A percentile compares a stretch with the other conserved stretches of the same genome.
Conservation (phyloP, 2,329 filamentous ascomycete genomes). For the Plectosphaerella plurivora region DNA sequence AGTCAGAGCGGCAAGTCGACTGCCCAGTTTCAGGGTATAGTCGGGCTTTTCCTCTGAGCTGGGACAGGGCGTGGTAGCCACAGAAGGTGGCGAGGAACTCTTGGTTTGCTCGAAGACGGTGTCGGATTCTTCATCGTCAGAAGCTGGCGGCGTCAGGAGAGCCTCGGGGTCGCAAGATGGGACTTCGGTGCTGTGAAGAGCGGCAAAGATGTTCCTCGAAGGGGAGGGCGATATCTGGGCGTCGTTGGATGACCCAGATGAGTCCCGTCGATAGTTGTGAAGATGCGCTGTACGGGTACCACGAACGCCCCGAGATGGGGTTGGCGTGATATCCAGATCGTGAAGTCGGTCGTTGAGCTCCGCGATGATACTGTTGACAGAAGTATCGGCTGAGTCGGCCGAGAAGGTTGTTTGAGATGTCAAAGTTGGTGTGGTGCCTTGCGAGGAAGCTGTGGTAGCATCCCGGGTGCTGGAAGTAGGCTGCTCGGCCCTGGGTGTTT, state of each 20-base stretch:
- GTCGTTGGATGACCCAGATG: background rate
- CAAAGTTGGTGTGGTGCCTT: background rate
- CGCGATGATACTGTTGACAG: background rate
- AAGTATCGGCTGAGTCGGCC: background rate
- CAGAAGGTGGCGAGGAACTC: background rate
- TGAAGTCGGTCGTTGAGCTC: background rate
- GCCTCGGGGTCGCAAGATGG: background rate
- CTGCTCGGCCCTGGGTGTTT: background rate
- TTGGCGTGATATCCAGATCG: background rate
- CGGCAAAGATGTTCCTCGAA: background rate
- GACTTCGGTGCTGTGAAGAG: background rate
- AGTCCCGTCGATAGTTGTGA: background rate
- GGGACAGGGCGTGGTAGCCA: background rate
- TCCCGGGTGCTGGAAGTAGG: too few species aligned
- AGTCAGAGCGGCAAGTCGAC: background rate
- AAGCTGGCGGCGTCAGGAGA: background rate
- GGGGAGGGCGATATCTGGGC: background rate
- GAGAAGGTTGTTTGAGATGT: background rate
- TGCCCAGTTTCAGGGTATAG: background rate
- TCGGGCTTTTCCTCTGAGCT: background rate
- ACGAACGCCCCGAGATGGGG: background rate
- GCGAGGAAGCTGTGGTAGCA: background rate
- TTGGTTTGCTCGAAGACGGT: too few species aligned
- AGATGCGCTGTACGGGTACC: background rate
- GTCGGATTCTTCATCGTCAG: background rate